Conservation (phyloP, 176 grass and related monocot genomes). For the Triticum dicoccoides region DNA sequence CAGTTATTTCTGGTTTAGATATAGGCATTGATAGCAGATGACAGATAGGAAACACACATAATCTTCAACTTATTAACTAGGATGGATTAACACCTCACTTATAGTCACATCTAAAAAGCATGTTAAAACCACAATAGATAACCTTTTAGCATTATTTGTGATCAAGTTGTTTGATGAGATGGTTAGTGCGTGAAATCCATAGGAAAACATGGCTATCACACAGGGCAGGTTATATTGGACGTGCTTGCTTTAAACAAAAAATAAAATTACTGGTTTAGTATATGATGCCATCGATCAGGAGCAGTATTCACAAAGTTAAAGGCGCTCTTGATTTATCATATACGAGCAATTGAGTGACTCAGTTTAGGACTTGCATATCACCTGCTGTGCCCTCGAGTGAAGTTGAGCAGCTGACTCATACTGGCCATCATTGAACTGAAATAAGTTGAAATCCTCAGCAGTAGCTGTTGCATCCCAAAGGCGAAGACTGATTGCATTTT, state of each 20-base stretch:
- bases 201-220: neutral
- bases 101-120: neutral
- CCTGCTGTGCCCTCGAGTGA: slow-evolving; percentile 90
- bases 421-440: slow-evolving; percentile 90
- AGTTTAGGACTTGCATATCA: slow-evolving; percentile 35
- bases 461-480: slow-evolving; percentile 92
- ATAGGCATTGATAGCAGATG: neutral
- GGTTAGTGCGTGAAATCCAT: neutral
- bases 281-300: neutral
- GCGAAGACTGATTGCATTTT: slow-evolving; percentile 91
- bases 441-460: slow-evolving; percentile 90
- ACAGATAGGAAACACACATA: neutral
- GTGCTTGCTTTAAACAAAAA: neutral
- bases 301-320: slow-evolving; percentile 9
- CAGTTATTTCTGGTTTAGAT: neutral
- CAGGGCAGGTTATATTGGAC: neutral
- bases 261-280: slow-evolving; percentile 18
- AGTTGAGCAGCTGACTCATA: slow-evolving; percentile 83
- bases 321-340: neutral
- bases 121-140: slow-evolving; percentile 10
- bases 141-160: neutral
- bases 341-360: neutral
- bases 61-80: neutral
- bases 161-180: slow-evolving; percentile 14
- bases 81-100: slow-evolving; percentile 5